phyloP scores from a whole-genome alignment of 768 basidiomycete genomes.

The Russula brevipes region DNA sequence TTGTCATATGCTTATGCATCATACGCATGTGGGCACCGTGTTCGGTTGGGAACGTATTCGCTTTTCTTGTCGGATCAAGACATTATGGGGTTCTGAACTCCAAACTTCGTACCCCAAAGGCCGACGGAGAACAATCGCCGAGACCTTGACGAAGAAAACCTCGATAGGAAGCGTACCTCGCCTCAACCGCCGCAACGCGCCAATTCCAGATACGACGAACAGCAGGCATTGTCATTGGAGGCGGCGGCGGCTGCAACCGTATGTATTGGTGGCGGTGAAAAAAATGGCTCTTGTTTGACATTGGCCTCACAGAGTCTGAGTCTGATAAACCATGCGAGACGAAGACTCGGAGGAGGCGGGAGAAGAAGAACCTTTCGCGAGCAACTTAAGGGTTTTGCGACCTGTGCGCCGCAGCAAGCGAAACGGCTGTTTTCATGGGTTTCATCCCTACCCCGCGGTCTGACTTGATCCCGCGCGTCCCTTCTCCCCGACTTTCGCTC shows the following conservation, averaged over 20 bases:
- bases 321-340: neutral
- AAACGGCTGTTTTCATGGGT: too few relatives aligned
- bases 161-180: neutral
- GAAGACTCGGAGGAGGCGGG: too few relatives aligned
- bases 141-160: neutral
- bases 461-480: neutral
- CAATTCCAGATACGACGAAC: neutral
- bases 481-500: neutral
- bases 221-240: neutral
- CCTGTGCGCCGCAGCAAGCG: too few relatives aligned
- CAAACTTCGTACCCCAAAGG: too few relatives aligned
- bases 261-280: neutral
- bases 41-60: too few relatives aligned
- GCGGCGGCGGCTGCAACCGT: neutral
- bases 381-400: too few relatives aligned
- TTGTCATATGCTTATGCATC: too few relatives aligned
- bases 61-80: too few relatives aligned
- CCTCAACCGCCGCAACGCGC: neutral
- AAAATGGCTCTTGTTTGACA: neutral
- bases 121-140: neutral
- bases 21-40: too few relatives aligned
- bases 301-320: neutral
- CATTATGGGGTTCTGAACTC: too few relatives aligned
- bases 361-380: too few relatives aligned
- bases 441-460: too few relatives aligned